phyloP scores from a whole-genome alignment of 2,329 filamentous ascomycete species.

The Aspergillus sp. region DNA sequence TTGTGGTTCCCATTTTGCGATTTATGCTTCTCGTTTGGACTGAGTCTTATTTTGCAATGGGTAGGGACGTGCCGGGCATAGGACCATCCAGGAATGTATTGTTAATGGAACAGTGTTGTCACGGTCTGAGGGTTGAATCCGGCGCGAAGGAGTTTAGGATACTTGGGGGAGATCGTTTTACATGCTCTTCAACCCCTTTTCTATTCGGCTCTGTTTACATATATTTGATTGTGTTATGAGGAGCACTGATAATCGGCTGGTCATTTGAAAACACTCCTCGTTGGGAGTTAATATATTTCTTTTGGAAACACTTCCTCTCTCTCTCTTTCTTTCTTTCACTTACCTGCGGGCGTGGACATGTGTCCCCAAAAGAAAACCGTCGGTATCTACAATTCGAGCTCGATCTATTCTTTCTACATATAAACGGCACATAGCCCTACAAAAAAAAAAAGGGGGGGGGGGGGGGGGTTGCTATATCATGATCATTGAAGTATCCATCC shows the following conservation, averaged over 20 bases:
- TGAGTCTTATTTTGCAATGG: background rate
- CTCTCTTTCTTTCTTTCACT: background rate
- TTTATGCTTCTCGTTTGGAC: background rate
- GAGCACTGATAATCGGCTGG: conserved; percentile 16
- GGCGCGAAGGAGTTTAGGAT: background rate
- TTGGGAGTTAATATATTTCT: background rate
- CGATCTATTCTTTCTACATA: background rate
- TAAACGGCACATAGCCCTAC: background rate
- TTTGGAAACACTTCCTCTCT: background rate
- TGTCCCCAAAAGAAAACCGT: too few relatives aligned
- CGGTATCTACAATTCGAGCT: background rate
- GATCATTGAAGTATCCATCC: background rate
- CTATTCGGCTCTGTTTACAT: conserved; percentile 2
- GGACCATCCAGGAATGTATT: background rate
- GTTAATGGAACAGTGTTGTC: background rate
- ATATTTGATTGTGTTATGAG: conserved; percentile 21
- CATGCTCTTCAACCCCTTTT: conserved; percentile 9
- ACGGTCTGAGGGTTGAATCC: background rate
- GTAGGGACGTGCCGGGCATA: background rate
- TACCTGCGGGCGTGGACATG: background rate
- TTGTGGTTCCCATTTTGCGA: conserved; percentile 2
- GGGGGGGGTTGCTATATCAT: background rate
- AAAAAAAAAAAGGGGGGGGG: background rate
- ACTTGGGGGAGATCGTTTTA: background rate
- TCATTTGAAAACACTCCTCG: conserved; percentile 2